Base-by-base conservation (phyloP, 345 rosid species). In the Cardamine occulta region DNA sequence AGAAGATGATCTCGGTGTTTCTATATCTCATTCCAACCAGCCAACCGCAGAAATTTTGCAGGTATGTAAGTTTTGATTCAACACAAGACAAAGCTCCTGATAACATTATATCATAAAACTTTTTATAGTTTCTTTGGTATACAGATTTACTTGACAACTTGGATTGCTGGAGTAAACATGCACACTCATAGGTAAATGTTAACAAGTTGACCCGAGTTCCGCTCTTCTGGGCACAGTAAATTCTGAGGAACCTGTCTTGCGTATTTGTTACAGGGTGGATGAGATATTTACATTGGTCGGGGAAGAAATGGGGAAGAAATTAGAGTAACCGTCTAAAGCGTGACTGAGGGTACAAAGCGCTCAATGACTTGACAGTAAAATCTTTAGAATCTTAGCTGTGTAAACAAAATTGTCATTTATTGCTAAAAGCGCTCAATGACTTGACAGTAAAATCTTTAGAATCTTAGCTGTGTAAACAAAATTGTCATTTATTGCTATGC, bases 241-340 rank as follows among this genome's bases (percentile, higher is more conserved):
- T n/a, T 73, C 51, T 59, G 32, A 66, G 66, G 15, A 57, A 11
- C 8, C 9, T 6, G 2, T 70, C 68, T 47, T 44, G 54, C 19
- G 18, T 31, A 28, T 63, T 68, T 62, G n/a, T 55, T 51, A 15
- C 88, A 92, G 97, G 87, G 77, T 83, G 24, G 77, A 82, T 65
- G 94, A 92, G 77, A 87, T 92, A 78, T 84, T 92, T 60, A 79
- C 81, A 8, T 59, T 74, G 32, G 71, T 81, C 8, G 91, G 93
- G 9, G 97, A 90, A 78, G 96, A 92, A 69, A 84, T 87, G 91
- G 93, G 9, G 97, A 90, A 78, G 96, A 92, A 69, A 84, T 87
- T 63, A 87, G 77, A 72, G 81, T 86, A 39, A 53, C 72, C 69
- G 73, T 92, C 10, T 73, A 75, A 28, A 60, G 35, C 68, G 59